Evolutionary conservation across 306 rosid species (phyloP), one percentile per base, ranked within the genome.

Genomic region (Glycine soja): DNA sequence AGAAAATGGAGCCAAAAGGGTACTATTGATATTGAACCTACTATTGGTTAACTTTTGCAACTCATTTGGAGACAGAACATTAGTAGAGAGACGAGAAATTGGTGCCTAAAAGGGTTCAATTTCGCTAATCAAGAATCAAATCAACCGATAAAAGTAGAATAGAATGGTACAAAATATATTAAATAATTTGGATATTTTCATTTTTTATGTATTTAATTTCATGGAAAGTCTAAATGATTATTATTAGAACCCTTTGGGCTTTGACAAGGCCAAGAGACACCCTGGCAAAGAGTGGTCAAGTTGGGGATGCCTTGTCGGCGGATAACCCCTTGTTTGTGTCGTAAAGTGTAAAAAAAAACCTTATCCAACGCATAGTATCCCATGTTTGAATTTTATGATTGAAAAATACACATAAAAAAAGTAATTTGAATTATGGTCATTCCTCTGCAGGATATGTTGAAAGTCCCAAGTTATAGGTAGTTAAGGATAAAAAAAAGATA

Each of bases 361-460:
- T 69, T 56, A 79, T 79, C 82, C 70, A 19, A 68, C 8, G 75
- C 82, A 68, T 78, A 54, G 76, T 24, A 36, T 77, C 56, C 40
- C 53, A 36, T 15, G 65, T 19, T 62, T 76, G 18, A 64, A 59
- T 13, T 46, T 61, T 2, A 59, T 24, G 61, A 62, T 62, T 64
- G 64, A 64, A 50, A 40, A 36, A 45, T 59, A 9, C 38, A 38
- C 43, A 36, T 36, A 36, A 24, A 24, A 24, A 56, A 52, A 67
- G 19, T 58, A 0, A 24, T 24, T 24, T 24, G 2, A 24, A 24
- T 24, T 2, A 2, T 24, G 30, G 2, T 24, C 30, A 24, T 24
- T 24, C 30, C 30, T 24, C 30, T n/a, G n/a, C n/a, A n/a, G n/a
- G n/a, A n/a, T n/a, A n/a, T n/a, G 30, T 24, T 24, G 2, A 24